Evolutionary conservation across 192 early-diverging fungal genomes (phyloP).

Genomic region (Kappamyces sp.): DNA sequence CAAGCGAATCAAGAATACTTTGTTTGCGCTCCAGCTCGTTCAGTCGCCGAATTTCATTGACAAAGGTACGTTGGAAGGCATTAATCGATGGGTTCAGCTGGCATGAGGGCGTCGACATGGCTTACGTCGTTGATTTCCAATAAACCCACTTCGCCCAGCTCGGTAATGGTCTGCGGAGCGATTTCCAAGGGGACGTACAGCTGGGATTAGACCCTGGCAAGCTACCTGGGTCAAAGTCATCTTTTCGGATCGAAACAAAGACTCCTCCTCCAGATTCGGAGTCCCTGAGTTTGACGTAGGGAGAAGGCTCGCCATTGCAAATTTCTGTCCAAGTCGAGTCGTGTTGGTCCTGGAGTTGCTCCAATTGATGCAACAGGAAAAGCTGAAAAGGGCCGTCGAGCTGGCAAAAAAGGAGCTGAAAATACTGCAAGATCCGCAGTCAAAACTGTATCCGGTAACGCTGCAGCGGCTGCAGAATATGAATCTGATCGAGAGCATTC

Average conservation of each 20-base stretch:
- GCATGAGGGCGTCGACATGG: neutral
- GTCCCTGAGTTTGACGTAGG: constrained; percentile 6
- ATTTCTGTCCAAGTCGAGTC: neutral
- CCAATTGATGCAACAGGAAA: neutral
- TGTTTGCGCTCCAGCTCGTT: constrained; percentile 97
- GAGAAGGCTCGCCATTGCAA: constrained; percentile 8
- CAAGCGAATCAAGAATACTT: constrained; percentile 46
- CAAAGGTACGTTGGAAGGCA: constrained; percentile 95
- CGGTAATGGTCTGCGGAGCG: constrained; percentile 81
- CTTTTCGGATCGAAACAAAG: constrained; percentile 88
- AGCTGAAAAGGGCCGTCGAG: neutral
- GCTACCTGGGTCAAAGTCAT: constrained; percentile 86
- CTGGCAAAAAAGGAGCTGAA: constrained; percentile 9
- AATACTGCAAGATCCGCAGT: neutral
- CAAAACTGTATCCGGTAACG: constrained; percentile 6
- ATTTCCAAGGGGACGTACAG: constrained; percentile 95
- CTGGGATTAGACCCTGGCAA: constrained; percentile 32
- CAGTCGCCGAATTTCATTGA: constrained; percentile 86
- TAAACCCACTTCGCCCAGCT: constrained; percentile 90
- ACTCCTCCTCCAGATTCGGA: constrained; percentile 20
- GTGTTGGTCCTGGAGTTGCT: no score
- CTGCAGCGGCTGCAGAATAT: constrained; percentile 1
- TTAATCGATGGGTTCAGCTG: constrained; percentile 90
- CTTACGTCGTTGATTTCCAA: constrained; percentile 90
- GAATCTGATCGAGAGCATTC: neutral